phyloP scores from a whole-genome alignment of 306 rosid species.

The Canavalia ensiformis region DNA sequence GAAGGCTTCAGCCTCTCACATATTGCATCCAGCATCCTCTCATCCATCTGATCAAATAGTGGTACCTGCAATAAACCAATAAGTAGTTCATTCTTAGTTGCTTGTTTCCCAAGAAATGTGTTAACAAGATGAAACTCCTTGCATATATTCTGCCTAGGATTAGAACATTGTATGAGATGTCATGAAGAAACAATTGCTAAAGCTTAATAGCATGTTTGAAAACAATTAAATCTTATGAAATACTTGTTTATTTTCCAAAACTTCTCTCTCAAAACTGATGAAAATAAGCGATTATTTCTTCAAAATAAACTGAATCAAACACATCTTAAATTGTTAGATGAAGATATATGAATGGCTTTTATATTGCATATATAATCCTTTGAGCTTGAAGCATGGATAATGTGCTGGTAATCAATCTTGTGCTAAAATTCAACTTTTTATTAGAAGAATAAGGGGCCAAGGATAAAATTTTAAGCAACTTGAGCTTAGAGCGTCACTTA shows the following conservation, averaged over 20 bases:
- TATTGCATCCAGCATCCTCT: slow-evolving; percentile 65
- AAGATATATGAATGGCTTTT: not conserved
- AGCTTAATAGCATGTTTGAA: no score
- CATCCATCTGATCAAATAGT: slow-evolving; percentile 69
- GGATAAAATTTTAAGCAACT: not conserved
- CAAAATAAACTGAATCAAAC: no score
- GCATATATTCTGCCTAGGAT: not conserved
- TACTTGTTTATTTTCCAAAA: no score
- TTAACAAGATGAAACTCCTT: not conserved
- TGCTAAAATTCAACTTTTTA: slow-evolving; percentile 8
- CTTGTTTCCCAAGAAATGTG: slow-evolving; percentile 34
- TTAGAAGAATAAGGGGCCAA: not conserved
- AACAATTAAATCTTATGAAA: no score
- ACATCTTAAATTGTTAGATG: not conserved
- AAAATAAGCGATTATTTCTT: no score
- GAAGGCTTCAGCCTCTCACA: slow-evolving; percentile 69
- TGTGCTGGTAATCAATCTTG: not conserved
- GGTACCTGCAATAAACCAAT: slow-evolving; percentile 56
- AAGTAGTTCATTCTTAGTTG: slow-evolving; percentile 16
- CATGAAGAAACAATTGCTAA: not conserved
- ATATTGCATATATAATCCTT: not conserved
- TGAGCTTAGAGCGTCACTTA: not conserved
- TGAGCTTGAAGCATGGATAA: not conserved
- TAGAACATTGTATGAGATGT: slow-evolving; percentile 1
- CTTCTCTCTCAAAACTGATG: no score